Evolutionary conservation across 108 stramenopile genomes (phyloP), one percentile per base, ranked within the genome.

Genomic region (Nitzschia putrida): DNA sequence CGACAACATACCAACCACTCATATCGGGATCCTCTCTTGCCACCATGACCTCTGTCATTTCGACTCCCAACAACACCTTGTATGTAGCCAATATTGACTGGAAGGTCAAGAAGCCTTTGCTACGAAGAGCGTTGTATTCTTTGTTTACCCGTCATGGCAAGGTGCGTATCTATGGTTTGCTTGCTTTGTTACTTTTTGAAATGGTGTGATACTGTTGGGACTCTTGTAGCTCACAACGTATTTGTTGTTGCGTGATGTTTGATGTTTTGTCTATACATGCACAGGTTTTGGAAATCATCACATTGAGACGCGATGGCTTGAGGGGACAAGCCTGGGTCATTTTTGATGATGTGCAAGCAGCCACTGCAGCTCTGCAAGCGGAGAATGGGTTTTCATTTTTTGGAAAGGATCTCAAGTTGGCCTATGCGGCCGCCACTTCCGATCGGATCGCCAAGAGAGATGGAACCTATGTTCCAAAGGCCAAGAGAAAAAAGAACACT

Each of bases 1-100:
- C 37, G 7, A 22, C 40, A 25, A 61, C 60, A 60, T 4, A 61
- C 29, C 29, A 34, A 34, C 29, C 29, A 34, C n/a, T 7, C 23
- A 29, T 29, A 57, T 57, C 26, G 25, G 1, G 18, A 49, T 16
- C 47, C 47, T 4, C 47, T 18, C 2, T 18, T 18, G 53, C 43
- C 42, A 75, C 21, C 34, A 75, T 68, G 66, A 49, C 74, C 38
- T 51, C 67, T 14, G 45, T 44, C 8, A 77, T 84, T 39, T 12
- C 65, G 13, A 34, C 78, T 42, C 88, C 95, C 20, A 89, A 89
- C 69, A 70, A 92, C 39, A 98, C 98, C 3, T 80, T 98, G 6
- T 98, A 98, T 73, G 69, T 97, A 9, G 84, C 86, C 68, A 98
- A 98, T 82, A 90, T 98, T 56, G 96, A 97, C 66, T 97, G 97